Evolutionary conservation across 2,329 filamentous ascomycete species (phyloP), one percentile per base, ranked within the genome.

Genomic region (Dactylellina sp.): DNA sequence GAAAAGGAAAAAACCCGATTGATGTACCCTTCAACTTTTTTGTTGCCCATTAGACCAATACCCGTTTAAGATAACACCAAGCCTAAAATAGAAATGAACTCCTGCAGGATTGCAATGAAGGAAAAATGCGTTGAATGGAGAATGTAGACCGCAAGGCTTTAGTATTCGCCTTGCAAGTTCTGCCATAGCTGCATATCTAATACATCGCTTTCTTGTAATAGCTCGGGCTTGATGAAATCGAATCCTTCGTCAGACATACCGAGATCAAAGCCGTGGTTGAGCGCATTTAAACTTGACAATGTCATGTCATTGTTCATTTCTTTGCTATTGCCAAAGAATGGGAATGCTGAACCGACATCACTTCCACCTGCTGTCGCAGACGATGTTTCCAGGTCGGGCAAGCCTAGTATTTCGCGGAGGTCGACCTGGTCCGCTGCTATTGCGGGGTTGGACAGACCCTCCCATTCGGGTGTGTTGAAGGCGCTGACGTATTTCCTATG

Each of bases 201-300:
- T 37, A 72, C 68, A 50, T 72, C 68, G 49, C 68, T 72, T 47
- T 72, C 68, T 28, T 72, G 68, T 47, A 72, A 24, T 52, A 72
- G 25, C 42, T 72, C 68, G 24, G 68, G 68, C 47, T 72, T 72
- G 53, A 72, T 72, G 46, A 72, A 72, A 60, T 72, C 68, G 53
- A 72, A 72, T 20, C 53, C 68, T 56, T 72, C 68, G 40, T 59
- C 68, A 37, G 53, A 24, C 35, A 72, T 60, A 9, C 60, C 60
- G 16, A 72, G 60, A 22, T 72, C 68, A 53, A 72, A 72, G n/a
- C 62, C 62, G 35, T 25, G 35, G 40, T 61, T 65, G 46, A 72
- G 46, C 16, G 60, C 35, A 52, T 56, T 61, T 25, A 72, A 35
- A 59, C 56, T 65, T 42, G 68, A 72, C n/a, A 72, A 40, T 14